These are phyloP conservation scores for Pichia membranifaciens DNA, from an alignment of 805 yeast genomes.

Conservation along the genomic window DNA sequence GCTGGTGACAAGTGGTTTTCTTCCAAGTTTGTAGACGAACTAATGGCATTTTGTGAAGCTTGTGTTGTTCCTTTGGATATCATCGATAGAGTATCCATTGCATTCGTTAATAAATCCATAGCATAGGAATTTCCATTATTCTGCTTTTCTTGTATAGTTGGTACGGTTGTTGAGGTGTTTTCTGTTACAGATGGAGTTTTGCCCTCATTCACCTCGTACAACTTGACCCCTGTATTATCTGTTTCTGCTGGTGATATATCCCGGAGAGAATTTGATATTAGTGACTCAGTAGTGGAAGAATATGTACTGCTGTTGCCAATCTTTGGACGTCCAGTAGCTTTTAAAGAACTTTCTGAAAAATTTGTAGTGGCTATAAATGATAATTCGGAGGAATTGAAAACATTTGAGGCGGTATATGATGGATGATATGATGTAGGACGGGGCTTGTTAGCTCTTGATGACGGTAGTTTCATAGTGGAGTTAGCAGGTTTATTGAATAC, in stretches of 20 bases:
- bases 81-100: conserved; percentile 22
- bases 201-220: background rate
- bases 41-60: background rate
- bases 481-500: conserved; percentile 16
- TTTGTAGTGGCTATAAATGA: conserved; percentile 26
- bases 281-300: conserved; percentile 15
- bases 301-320: conserved; percentile 9
- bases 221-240: background rate
- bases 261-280: conserved; percentile 27
- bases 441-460: conserved; percentile 47
- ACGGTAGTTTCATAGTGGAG: conserved; percentile 31
- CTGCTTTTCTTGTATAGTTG: background rate
- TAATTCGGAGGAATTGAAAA: conserved; percentile 24
- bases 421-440: conserved; percentile 87
- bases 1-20: too few species aligned
- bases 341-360: conserved; percentile 20
- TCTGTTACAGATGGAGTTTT: background rate
- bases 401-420: conserved; percentile 34
- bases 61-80: conserved; percentile 1
- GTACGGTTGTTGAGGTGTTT: background rate
- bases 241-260: conserved; percentile 12
- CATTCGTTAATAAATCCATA: conserved; percentile 29
- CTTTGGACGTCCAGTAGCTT: conserved; percentile 3
- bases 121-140: conserved; percentile 24
- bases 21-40: background rate